Base-by-base conservation (phyloP, 2,329 filamentous ascomycete genomes). In the Orbilia brochopaga region DNA sequence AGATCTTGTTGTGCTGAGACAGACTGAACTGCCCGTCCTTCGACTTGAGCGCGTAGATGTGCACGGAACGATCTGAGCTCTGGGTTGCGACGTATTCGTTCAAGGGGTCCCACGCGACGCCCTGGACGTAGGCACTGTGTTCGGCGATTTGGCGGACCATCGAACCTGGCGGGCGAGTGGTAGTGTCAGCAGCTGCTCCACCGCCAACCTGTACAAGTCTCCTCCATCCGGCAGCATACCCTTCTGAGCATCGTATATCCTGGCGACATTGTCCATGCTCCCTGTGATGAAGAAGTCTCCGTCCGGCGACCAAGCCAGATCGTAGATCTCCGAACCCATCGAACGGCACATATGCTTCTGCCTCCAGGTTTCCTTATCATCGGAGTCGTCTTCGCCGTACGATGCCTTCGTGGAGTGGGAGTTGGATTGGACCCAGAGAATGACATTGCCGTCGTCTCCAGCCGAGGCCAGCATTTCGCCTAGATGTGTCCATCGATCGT, bases 71-170 rank as follows among this genome's bases (percentile, higher is more conserved):
- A 81, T 99, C 94, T 3, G 94, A 99, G 5, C 94, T 99, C 79
- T 99, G 94, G 1, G 94, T 99, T 40, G 94, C 94, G 70, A 99
- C 92, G 79, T 92, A 99, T 81, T 99, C 94, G 81, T 97, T 97
- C 63, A 97, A 82, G 23, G 94, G 95, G 81, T 99, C 95, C 95
- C 94, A 99, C 2, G 94, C 90, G 6, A 99, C 95, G 53, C 94
- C 94, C 81, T 99, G 94, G 17, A 99, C 94, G 79, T 97, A 99
- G 80, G 99, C 94, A 77, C 91, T 96, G 81, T 97, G 93, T 79
- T 97, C 93, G 58, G 93, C 93, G 74, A 97, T 96, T 79, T 97
- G 93, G 70, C 93, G 89, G 67, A 97, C 89, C 74, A 92, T 83
- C 79, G 84, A 82, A 17, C 85, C 85, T 86, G 24, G 35, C 50